Evolutionary conservation across 2,329 filamentous ascomycete genomes (phyloP).

Genomic region (Sporothrix curviconia): DNA sequence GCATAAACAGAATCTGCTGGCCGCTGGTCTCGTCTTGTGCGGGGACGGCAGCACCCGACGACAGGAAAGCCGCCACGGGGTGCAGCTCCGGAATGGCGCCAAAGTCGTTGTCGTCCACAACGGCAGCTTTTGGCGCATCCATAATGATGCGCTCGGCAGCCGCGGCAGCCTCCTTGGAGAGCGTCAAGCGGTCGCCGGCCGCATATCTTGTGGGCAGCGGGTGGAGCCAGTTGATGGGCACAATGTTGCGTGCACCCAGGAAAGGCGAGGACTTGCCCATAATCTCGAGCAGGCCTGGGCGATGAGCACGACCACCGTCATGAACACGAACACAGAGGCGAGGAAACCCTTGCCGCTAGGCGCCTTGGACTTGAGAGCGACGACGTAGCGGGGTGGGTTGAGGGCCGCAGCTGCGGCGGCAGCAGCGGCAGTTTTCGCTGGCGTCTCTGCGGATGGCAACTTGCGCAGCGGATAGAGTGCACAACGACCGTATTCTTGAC

Average conservation of each 20-base stretch:
- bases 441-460: conserved; percentile 29
- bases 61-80: conserved; percentile 18
- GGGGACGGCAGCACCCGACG: background rate
- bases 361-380: conserved; percentile 51
- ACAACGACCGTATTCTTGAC: conserved; percentile 74
- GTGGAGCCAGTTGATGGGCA: conserved; percentile 40
- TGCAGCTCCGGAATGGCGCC: conserved; percentile 15
- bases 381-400: conserved; percentile 58
- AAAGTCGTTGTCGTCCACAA: background rate
- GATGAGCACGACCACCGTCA: conserved; percentile 55
- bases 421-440: conserved; percentile 28
- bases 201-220: conserved; percentile 1
- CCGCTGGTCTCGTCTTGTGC: background rate
- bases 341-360: conserved; percentile 47
- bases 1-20: conserved; percentile 15
- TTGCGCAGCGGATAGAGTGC: conserved; percentile 65
- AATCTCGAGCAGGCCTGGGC: conserved; percentile 59
- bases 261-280: conserved; percentile 50
- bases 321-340: conserved; percentile 48
- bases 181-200: conserved; percentile 1
- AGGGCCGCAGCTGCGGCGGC: conserved; percentile 15
- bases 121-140: background rate
- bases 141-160: background rate
- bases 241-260: conserved; percentile 48
- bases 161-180: background rate